Evolutionary conservation across 2,329 filamentous ascomycete species (phyloP), one percentile per base, ranked within the genome.

Genomic region (Cryphonectria parasitica): DNA sequence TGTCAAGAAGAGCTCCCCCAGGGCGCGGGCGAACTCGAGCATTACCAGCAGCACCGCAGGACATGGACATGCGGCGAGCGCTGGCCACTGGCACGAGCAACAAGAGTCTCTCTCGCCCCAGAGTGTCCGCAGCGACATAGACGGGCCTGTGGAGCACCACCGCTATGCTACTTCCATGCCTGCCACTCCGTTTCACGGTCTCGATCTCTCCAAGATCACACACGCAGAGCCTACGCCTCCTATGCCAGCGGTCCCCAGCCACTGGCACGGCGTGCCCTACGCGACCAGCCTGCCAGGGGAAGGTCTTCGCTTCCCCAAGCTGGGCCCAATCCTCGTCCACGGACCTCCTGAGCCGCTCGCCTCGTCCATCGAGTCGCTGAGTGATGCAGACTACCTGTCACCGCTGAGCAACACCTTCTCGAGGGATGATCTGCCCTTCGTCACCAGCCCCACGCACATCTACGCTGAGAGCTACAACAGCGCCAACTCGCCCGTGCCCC

Each of bases 371-470:
- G 88, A 90, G 74, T 86, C 88, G 2, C 82, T 90, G 69, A 89
- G 87, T 76, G 88, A 90, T 36, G 84, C 87, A 71, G 88, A 90
- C 75, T 90, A 90, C 79, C 73, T 89, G 82, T 85, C 85, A 72
- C 79, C 87, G 11, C 82, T 90, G 74, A 85, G 83, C 77, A 88
- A 89, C 67, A 81, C 84, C 1, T 86, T 84, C 73, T 80, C 80
- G 1, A 77, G 86, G 73, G 88, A 90, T 39, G 88, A 90, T 28
- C 80, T 88, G 34, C 82, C 85, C 2, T 89, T 86, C 75, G 80
- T 88, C 69, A 83, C 86, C 75, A 89, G 86, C 78, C 86, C 88
- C 6, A 82, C 82, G 4, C 82, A 86, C 69, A 83, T 89, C 75
- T 90, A 90, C 77, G 71, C 71, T 6, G 88, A 89, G 70, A 84